Percentiles rank a stretch among this genome's conserved stretches.
Evolutionary conservation across 371 early-diverging fungal genomes (phyloP).

Genomic region (Mucor indicus): DNA sequence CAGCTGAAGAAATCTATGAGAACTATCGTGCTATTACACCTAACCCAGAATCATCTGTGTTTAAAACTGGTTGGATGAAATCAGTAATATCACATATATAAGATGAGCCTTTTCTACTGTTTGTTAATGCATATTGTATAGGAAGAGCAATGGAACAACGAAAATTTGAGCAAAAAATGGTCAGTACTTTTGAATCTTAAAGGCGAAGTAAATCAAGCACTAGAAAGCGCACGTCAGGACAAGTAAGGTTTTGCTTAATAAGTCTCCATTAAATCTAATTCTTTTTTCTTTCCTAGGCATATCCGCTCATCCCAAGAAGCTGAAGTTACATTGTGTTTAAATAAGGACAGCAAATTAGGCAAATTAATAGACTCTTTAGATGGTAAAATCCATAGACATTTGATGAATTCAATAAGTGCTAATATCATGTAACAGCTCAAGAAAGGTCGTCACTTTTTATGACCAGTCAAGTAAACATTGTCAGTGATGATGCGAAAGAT

Average conservation of each 20-base stretch:
- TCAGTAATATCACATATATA: constrained; percentile 24
- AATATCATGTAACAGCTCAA: not conserved
- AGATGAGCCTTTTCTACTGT: not conserved
- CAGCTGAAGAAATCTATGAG: constrained; percentile 81
- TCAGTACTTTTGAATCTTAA: constrained; percentile 54
- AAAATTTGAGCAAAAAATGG: constrained; percentile 53
- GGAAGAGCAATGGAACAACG: constrained; percentile 54
- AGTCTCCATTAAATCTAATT: too few species aligned
- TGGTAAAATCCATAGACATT: constrained; percentile 17
- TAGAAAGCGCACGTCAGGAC: constrained; percentile 67
- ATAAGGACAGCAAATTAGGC: constrained; percentile 6
- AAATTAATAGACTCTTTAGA: constrained; percentile 26
- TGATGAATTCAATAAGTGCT: too few species aligned
- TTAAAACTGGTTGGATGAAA: constrained; percentile 61
- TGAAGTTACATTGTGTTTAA: constrained; percentile 36
- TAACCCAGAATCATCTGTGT: constrained; percentile 54
- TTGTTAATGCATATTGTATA: not conserved
- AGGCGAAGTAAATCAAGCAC: constrained; percentile 57
- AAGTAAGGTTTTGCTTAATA: constrained; percentile 37
- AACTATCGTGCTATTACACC: constrained; percentile 47
- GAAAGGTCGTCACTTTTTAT: constrained; percentile 42
- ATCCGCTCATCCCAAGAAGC: constrained; percentile 63
- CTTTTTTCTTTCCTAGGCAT: constrained; percentile 17
- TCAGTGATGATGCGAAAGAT: not conserved
- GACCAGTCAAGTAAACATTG: constrained; percentile 45